A percentile compares a stretch with the other conserved stretches of the same genome.
phyloP scores from a whole-genome alignment of 2,329 filamentous ascomycete genomes.

The Bisporella sp. region DNA sequence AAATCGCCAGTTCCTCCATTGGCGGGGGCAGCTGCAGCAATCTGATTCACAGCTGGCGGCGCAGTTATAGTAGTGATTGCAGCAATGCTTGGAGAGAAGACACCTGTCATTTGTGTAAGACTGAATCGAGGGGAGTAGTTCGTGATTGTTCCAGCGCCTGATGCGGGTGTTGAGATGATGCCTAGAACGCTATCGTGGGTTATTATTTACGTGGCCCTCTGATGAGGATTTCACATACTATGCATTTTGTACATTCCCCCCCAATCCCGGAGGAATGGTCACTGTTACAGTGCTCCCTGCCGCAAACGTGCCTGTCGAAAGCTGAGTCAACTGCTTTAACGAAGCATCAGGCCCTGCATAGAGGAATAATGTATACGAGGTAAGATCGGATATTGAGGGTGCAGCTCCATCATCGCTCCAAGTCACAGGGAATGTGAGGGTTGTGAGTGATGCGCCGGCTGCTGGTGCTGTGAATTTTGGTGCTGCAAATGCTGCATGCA shows the following conservation, averaged over 20 bases:
- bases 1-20: slow-evolving; percentile 14
- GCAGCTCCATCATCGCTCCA: slow-evolving; percentile 49
- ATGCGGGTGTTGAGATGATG: slow-evolving; percentile 47
- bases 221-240: slow-evolving; percentile 21
- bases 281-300: slow-evolving; percentile 17
- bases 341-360: slow-evolving; percentile 52
- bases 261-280: slow-evolving; percentile 20
- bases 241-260: slow-evolving; percentile 21
- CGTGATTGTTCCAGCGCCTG: slow-evolving; percentile 43
- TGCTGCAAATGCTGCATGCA: neutral
- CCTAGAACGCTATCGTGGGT: slow-evolving; percentile 44
- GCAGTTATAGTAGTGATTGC: slow-evolving; percentile 31
- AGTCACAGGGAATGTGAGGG: slow-evolving; percentile 43
- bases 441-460: slow-evolving; percentile 41
- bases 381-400: slow-evolving; percentile 42
- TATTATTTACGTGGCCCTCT: slow-evolving; percentile 3
- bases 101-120: slow-evolving; percentile 56
- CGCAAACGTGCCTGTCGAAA: slow-evolving; percentile 23
- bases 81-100: slow-evolving; percentile 37
- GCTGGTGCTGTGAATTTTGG: slow-evolving; percentile 35
- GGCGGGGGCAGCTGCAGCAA: slow-evolving; percentile 7
- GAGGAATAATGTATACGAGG: slow-evolving; percentile 50
- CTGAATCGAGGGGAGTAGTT: slow-evolving; percentile 59
- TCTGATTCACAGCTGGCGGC: slow-evolving; percentile 21
- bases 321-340: slow-evolving; percentile 38